Conservation (phyloP, 176 grass and related monocot species). For the Carex scoparia region DNA sequence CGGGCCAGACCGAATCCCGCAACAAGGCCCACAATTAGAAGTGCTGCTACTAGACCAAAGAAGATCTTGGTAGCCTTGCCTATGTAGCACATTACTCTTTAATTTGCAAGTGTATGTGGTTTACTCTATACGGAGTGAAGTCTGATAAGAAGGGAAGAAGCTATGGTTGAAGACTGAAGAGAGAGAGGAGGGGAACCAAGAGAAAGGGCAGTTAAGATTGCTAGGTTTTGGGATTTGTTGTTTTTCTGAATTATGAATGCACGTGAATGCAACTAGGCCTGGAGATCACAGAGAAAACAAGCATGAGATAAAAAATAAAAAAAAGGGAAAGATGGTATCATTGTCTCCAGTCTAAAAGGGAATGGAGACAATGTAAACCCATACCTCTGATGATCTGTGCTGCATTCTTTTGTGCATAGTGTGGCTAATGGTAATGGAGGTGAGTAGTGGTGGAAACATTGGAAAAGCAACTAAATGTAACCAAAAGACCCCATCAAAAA, state of each 20-base stretch:
- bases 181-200: neutral
- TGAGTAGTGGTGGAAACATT: neutral
- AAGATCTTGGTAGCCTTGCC: conserved; percentile 98
- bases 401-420: neutral
- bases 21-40: conserved; percentile 50
- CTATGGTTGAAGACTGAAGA: conserved; percentile 5
- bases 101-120: neutral
- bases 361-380: neutral
- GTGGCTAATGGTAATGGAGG: conserved; percentile 1
- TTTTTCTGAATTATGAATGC: conserved; percentile 49
- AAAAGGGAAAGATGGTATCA: neutral
- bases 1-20: conserved; percentile 53
- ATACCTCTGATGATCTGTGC: neutral
- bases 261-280: conserved; percentile 46
- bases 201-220: conserved; percentile 8
- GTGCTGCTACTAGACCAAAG: conserved; percentile 42
- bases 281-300: conserved; percentile 13
- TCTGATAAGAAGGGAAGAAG: neutral
- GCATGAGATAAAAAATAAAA: neutral
- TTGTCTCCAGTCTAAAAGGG: neutral
- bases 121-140: neutral
- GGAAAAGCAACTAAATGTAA: conserved; percentile 15
- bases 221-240: conserved; percentile 34
- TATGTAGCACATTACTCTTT: conserved; percentile 61
- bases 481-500: neutral